Evolutionary conservation across 2,329 filamentous ascomycete genomes (phyloP).

Genomic region (Colletotrichum sp.): DNA sequence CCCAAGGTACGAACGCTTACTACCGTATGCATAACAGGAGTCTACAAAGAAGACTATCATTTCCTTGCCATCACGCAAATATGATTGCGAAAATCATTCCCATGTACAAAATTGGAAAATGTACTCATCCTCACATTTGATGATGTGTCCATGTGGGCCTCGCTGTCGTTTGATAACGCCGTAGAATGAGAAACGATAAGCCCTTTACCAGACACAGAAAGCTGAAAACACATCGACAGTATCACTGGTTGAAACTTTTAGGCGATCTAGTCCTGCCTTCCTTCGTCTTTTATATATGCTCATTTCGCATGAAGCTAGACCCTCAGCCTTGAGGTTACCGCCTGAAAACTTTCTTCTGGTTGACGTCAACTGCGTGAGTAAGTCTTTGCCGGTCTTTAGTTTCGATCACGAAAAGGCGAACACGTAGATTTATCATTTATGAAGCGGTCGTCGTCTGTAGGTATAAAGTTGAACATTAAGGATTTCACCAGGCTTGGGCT

Average conservation of each 20-base stretch:
- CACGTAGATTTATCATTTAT: neutral
- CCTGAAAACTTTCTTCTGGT: neutral
- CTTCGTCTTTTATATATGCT: neutral
- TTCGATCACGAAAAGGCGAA: neutral
- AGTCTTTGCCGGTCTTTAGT: no score
- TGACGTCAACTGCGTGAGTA: neutral
- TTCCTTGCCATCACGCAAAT: no score
- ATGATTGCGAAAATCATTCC: no score
- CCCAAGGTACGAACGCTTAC: neutral
- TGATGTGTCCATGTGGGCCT: fast-evolving
- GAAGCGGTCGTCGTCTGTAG: neutral
- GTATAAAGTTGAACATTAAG: neutral
- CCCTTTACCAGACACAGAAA: neutral
- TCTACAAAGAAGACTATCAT: no score
- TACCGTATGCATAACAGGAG: neutral
- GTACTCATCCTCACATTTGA: neutral
- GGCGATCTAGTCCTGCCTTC: fast-evolving
- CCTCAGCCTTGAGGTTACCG: neutral
- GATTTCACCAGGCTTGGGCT: neutral
- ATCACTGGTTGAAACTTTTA: neutral
- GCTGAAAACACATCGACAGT: neutral
- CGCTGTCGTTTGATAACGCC: neutral
- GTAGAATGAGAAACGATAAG: neutral
- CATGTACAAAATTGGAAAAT: no score
- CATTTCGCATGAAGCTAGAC: neutral